Conservation (phyloP, 495 filamentous ascomycete species). For the Cudoniella acicularis region DNA sequence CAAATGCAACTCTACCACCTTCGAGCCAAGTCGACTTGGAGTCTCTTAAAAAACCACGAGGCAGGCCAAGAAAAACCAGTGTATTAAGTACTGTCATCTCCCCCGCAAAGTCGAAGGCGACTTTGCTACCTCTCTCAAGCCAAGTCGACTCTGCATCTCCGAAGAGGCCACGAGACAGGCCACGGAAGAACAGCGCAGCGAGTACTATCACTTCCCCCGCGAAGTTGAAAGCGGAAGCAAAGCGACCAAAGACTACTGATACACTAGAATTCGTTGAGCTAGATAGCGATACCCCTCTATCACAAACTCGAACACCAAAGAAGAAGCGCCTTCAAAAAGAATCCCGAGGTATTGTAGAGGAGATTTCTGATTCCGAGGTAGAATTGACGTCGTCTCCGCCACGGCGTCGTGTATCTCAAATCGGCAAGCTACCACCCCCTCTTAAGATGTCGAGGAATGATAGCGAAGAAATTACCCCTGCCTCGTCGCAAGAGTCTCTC, state of each 20-base stretch:
- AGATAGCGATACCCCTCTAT: constrained; percentile 11
- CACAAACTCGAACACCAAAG: constrained; percentile 20
- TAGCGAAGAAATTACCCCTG: constrained; percentile 24
- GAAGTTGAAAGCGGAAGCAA: constrained; percentile 10
- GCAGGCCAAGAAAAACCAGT: constrained; percentile 39
- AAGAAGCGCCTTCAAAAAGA: constrained; percentile 21
- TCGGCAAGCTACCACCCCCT: constrained; percentile 23
- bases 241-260: constrained; percentile 23
- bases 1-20: neutral
- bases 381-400: constrained; percentile 21
- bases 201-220: neutral
- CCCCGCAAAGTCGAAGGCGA: neutral
- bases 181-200: constrained; percentile 24
- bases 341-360: constrained; percentile 32
- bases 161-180: too few species aligned
- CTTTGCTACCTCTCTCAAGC: too few species aligned
- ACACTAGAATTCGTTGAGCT: constrained; percentile 7
- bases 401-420: constrained; percentile 14
- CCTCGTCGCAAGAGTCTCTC: constrained; percentile 39
- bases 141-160: too few species aligned
- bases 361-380: constrained; percentile 63
- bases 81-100: neutral
- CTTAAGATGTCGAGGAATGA: constrained; percentile 30
- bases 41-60: constrained; percentile 35
- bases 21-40: neutral